Evolutionary conservation across 192 early-diverging fungal species (phyloP).

Genomic region (Mortierella claussenii): DNA sequence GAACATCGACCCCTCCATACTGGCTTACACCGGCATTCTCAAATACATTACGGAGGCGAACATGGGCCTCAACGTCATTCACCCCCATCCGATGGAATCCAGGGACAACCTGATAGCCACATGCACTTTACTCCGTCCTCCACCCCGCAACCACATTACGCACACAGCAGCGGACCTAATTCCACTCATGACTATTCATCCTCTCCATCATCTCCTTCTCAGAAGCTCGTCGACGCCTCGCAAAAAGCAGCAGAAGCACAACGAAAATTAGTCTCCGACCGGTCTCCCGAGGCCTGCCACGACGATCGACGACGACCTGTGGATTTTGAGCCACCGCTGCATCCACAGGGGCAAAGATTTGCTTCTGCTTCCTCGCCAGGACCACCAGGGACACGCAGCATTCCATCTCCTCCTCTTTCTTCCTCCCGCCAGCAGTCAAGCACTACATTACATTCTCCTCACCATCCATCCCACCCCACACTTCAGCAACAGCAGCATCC

Average conservation of each 20-base stretch:
- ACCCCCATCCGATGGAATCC: not conserved
- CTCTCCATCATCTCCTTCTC: not conserved
- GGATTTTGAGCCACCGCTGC: not conserved
- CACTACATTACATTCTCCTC: constrained; percentile 6
- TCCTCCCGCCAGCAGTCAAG: not conserved
- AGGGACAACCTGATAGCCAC: not conserved
- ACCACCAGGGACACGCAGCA: not conserved
- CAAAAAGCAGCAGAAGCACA: not conserved
- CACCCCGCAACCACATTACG: not conserved
- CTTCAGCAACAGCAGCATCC: constrained; percentile 50
- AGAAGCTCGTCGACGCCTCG: not conserved
- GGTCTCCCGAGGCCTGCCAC: not conserved
- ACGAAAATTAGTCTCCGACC: not conserved
- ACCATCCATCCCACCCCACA: constrained; percentile 32
- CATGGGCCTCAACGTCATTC: not conserved
- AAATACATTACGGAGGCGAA: too few species aligned
- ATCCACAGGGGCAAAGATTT: constrained; percentile 4
- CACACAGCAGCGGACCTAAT: not conserved
- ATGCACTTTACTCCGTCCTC: not conserved
- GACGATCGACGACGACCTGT: too few species aligned
- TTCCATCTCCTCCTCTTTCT: not conserved
- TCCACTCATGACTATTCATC: not conserved
- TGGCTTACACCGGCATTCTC: too few species aligned
- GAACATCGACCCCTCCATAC: too few species aligned
- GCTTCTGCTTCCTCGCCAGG: constrained; percentile 9